phyloP scores from a whole-genome alignment of 257 asterid species.

The Anisodus tanguticus region DNA sequence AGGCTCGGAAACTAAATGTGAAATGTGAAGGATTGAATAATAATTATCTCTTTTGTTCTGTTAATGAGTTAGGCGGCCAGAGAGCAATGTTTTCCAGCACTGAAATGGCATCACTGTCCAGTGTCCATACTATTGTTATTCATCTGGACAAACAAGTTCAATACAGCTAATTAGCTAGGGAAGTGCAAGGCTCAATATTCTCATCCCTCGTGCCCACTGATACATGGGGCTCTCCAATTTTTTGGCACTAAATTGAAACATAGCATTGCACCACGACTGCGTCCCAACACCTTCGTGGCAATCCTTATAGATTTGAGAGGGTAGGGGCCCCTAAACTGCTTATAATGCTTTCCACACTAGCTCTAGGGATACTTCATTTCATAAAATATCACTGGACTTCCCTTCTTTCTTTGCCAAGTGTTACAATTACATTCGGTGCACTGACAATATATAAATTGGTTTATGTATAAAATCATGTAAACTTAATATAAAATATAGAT shows the following conservation, averaged over 20 bases:
- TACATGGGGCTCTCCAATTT: not conserved
- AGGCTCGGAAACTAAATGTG: not conserved
- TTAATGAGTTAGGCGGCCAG: not conserved
- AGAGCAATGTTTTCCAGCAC: not conserved
- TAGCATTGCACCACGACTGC: not conserved
- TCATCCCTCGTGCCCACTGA: conserved; percentile 5
- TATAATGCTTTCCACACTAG: not conserved
- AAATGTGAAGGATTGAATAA: not conserved
- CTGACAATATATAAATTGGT: too few relatives aligned
- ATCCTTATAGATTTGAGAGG: conserved; percentile 8
- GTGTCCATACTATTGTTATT: not conserved
- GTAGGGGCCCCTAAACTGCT: conserved; percentile 19
- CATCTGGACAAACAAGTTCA: not conserved
- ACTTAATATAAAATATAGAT: too few relatives aligned
- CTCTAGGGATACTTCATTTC: not conserved
- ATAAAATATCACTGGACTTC: not conserved
- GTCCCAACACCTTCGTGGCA: not conserved
- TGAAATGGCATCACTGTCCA: not conserved
- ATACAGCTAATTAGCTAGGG: not conserved
- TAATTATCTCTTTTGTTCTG: not conserved
- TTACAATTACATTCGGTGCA: not conserved
- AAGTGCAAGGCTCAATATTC: not conserved
- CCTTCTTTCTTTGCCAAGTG: not conserved
- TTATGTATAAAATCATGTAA: too few relatives aligned
- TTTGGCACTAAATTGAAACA: conserved; percentile 19